These are phyloP conservation scores for Coffea humblotiana DNA, from an alignment of 305 asterid genomes.

Conservation along the genomic window DNA sequence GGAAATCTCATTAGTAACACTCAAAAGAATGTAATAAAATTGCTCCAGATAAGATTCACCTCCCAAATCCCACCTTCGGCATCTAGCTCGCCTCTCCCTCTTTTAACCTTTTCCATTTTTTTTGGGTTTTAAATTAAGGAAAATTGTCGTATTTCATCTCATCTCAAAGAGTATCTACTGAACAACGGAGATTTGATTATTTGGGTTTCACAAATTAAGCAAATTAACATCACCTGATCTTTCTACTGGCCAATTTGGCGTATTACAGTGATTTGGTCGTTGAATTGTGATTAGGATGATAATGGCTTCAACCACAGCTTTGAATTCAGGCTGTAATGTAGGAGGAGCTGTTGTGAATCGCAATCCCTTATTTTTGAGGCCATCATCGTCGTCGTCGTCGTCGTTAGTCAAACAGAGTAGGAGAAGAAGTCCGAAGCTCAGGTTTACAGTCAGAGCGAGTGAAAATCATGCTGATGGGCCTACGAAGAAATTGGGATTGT, in stretches of 20 bases:
- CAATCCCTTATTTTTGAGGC: background rate
- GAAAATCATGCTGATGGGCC: slow-evolving; percentile 34
- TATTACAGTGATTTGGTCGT: background rate
- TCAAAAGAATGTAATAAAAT: background rate
- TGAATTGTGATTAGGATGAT: background rate
- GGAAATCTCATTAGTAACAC: background rate
- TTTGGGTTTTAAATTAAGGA: no score
- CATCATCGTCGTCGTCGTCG: slow-evolving; percentile 10
- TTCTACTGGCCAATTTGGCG: background rate
- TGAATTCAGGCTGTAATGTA: slow-evolving; percentile 37
- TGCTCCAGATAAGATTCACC: background rate
- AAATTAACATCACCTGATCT: no score
- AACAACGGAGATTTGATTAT: no score
- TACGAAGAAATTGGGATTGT: slow-evolving; percentile 51
- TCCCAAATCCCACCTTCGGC: background rate
- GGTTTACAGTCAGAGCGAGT: slow-evolving; percentile 43
- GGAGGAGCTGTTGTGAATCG: slow-evolving; percentile 22
- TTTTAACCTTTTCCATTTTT: no score
- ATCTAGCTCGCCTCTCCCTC: background rate
- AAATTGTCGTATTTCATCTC: no score
- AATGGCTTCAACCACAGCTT: slow-evolving; percentile 48
- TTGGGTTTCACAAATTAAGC: background rate
- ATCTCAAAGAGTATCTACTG: no score
- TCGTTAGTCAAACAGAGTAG: background rate
- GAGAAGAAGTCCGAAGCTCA: background rate